Base-by-base conservation (phyloP, 352 stramenopile species). In the Phytophthora macrochlamydospora region DNA sequence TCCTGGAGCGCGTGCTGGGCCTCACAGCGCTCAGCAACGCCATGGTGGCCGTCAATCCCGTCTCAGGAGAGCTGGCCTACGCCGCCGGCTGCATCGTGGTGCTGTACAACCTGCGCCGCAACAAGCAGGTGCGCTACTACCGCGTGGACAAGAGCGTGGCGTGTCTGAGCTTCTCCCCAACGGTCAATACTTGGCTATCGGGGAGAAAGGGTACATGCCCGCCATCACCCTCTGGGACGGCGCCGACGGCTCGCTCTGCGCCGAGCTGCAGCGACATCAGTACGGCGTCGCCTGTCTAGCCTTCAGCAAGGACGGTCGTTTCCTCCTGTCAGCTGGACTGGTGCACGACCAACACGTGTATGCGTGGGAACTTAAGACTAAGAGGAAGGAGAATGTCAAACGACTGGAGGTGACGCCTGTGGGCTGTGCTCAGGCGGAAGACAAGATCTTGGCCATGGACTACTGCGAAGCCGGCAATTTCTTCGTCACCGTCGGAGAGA, bases 61-160 rank as follows among this genome's bases (percentile, higher is more conserved):
- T 82, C 42, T 92, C 83, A 7, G 85, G 86, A 6, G 88, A 97
- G 70, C 78, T 95, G 61, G 90, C 89, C 52, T 97, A 95, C 66
- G 75, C 88, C 3, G 89, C 90, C 3, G 90, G 90, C 7, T 94
- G 87, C 62, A 93, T 96, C 44, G 90, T 97, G 50, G 90, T 97
- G n/a, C 81, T 97, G 46, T 97, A 96, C 82, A 95, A 93, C 71
- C 58, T 93, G 30, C 72, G 86, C 0, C 70, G 88, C 38, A 90
- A 95, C 70, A 95, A 94, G 44, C 90, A 97, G 45, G 82, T 93
- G 60, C 80, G 87, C 3, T 97, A 96, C 72, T 96, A 96, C 68
- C 89, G 88, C 46, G 88, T 94, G 2, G 87, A 95, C 64, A 95
- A 95, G 54, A 71, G 62, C 18, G 89, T 97, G n/a, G 67, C 85